Evolutionary conservation across 768 basidiomycete species (phyloP).

Genomic region (Trametes coccinea): DNA sequence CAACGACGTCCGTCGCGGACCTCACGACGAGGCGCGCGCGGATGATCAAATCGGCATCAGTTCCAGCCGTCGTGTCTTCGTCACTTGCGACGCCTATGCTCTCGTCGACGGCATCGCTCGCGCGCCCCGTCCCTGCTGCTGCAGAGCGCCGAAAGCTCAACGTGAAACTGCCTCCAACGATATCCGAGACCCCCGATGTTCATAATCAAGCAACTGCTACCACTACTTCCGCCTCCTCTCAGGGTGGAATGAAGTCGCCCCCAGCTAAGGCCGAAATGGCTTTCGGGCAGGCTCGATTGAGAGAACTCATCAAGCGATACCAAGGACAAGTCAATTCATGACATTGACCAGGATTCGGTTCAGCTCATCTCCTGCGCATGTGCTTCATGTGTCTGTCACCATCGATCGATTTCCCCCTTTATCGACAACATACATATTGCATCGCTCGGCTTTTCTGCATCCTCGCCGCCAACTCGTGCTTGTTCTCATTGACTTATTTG

Average conservation of each 20-base stretch:
- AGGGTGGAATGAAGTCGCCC: slow-evolving; percentile 17
- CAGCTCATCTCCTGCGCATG: too few relatives aligned
- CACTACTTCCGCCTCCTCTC: neutral
- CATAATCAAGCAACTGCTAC: neutral
- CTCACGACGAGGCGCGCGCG: slow-evolving; percentile 31
- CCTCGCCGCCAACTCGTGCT: neutral
- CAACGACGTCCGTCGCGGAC: slow-evolving; percentile 15
- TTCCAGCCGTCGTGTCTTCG: slow-evolving; percentile 68
- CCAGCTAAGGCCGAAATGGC: slow-evolving; percentile 48
- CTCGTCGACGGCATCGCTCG: slow-evolving; percentile 76
- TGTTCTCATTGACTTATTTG: slow-evolving; percentile 18
- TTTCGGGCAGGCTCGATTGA: slow-evolving; percentile 74
- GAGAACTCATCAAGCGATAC: slow-evolving; percentile 83
- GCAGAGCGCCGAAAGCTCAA: slow-evolving; percentile 26
- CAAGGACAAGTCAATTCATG: slow-evolving; percentile 43
- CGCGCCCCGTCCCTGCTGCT: slow-evolving; percentile 41
- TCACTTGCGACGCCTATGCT: slow-evolving; percentile 73
- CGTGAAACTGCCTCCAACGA: slow-evolving; percentile 39
- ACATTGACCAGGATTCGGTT: neutral
- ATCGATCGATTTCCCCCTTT: too few relatives aligned
- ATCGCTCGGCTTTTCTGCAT: too few relatives aligned
- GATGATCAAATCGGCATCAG: slow-evolving; percentile 61
- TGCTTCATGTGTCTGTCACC: too few relatives aligned
- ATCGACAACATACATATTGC: too few relatives aligned
- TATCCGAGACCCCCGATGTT: slow-evolving; percentile 18